Evolutionary conservation across 345 rosid species (phyloP).

Genomic region (Lepidium aucheri): DNA sequence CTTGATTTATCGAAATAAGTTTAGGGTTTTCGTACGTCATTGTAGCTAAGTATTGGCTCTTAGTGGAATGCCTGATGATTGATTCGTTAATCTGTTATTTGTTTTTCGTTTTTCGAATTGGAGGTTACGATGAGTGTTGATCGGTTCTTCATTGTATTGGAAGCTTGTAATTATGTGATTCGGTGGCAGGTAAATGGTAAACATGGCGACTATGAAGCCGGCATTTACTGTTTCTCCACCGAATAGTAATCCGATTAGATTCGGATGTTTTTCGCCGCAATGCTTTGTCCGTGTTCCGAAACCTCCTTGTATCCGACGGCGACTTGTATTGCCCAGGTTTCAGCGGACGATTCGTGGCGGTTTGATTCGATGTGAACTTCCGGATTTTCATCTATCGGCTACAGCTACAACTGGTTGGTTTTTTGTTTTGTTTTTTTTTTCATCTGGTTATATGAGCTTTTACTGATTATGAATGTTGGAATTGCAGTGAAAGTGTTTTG

Average conservation of each 20-base stretch:
- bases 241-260: conserved; percentile 9
- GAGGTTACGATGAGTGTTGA: neutral
- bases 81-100: neutral
- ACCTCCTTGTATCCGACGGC: neutral
- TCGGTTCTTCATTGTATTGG: neutral
- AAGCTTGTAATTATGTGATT: neutral
- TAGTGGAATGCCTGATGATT: neutral
- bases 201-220: conserved; percentile 22
- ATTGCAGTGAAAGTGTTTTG: neutral
- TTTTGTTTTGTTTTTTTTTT: neutral
- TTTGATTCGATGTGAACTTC: conserved; percentile 24
- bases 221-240: conserved; percentile 18
- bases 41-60: neutral
- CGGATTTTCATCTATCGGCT: conserved; percentile 25
- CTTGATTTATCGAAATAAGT: neutral
- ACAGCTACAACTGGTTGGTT: conserved; percentile 23
- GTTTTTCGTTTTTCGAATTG: neutral
- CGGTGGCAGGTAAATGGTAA: neutral
- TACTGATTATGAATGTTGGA: neutral
- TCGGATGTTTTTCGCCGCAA: conserved; percentile 20
- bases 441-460: neutral
- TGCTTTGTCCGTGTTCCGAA: conserved; percentile 9
- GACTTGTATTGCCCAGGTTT: neutral
- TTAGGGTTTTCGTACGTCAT: conserved; percentile 4
- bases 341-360: conserved; percentile 3